Evolutionary conservation across 768 basidiomycete genomes (phyloP), one percentile per base, ranked within the genome.

Genomic region (Suillus paluster): DNA sequence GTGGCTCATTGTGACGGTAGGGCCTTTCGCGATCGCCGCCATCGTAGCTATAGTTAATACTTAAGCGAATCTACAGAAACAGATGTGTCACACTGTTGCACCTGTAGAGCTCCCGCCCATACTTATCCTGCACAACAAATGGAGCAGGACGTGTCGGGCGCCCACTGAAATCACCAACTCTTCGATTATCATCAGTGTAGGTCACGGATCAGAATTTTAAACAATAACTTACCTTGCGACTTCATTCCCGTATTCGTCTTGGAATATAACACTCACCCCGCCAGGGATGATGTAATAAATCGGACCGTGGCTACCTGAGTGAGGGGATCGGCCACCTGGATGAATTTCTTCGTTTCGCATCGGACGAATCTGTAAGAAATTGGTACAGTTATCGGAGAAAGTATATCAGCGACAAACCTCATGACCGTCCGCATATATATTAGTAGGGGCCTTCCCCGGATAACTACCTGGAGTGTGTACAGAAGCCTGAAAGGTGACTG

Each of bases 221-320:
- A 39, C 53, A 2, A 39, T 17, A 39, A 19, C 68, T 58, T 74
- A 86, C 88, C 88, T 84, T 3, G 84, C 83, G 27, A 89, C 84
- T 67, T 87, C 86, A 59, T 84, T 82, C 23, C 89, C 89, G 21
- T 79, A 73, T 65, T 85, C 83, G 67, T 90, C 89, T 70, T 87
- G 81, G 66, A 91, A 90, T 50, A 90, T 81, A 6, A 90, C 85
- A 61, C 86, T 82, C 63, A 85, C 77, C 23, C 87, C 89, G 19
- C 79, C 80, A 41, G 90, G 89, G 54, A 90, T 81, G 65, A 91
- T 83, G 65, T 90, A 91, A 69, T 79, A 80, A 77, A 79, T 66
- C 71, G 84, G 63, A 64, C 66, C 64, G 8, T 68, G 70, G 46
- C 68, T 67, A 17, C 68, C 56, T 63, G 70, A 48, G 46, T 68